Evolutionary conservation across 305 asterid genomes (phyloP), one percentile per base, ranked within the genome.

Genomic region (Caryopteris hybrid): DNA sequence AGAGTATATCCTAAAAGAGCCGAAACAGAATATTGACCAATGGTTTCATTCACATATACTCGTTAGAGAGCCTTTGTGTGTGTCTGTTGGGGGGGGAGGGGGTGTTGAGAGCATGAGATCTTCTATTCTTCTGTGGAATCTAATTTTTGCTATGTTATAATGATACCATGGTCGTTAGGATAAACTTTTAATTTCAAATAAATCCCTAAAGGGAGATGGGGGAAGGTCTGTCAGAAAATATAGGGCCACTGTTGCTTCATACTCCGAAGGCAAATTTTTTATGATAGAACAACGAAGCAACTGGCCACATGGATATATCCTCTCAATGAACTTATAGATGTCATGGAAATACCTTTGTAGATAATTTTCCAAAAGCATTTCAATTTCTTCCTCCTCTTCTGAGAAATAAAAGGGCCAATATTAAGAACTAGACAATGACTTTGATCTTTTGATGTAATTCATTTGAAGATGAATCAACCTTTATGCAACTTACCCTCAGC

Each of bases 301-400:
- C 16, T 23, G 68, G 52, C 70, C 52, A n/a, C 63, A 27, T 33
- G 20, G 18, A 50, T 53, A 52, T 17, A 34, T 31, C 13, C 65
- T 31, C 36, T 38, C 38, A 31, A 48, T 46, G 45, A 41, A 68
- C 20, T 25, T 63, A 70, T 59, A 38, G 38, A 70, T 66, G 61
- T 13, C 27, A 55, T 33, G 71, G 54, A 60, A 67, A 69, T 64
- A 94, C 99, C 99, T 86, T 71, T 94, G 99, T 76, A 94, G 95
- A 84, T 85, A 94, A 76, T 94, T 94, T 76, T 94, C 99, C 82
- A 94, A 63, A 60, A 94, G 95, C 99, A 94, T 94, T 83, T 94
- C 99, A 72, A 94, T 94, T 82, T 94, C 99, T 81, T 94, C 99
- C 80, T 94, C 99, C 76, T 94, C 96, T 75, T 94, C 99, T 94